Evolutionary conservation across 805 yeast species (phyloP), one percentile per base, ranked within the genome.

Genomic region (Cyberlindnera galapagoensis): DNA sequence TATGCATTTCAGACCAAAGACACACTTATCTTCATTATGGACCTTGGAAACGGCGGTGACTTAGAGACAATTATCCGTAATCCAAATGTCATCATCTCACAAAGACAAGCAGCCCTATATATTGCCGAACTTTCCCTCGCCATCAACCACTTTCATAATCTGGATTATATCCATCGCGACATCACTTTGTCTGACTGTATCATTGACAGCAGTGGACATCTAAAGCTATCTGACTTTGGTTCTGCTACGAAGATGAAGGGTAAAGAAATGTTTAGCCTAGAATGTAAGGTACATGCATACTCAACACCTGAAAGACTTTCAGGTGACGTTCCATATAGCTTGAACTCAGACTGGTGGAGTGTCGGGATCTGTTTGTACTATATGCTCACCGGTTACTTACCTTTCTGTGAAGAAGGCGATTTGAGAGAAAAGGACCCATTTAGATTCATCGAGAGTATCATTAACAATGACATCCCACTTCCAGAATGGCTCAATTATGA

Each of bases 311-410:
- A 86, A 53, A 80, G 86, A 10, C 60, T 87, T 21, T 71, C 67
- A 35, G 95, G 95, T n/a, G 71, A 77, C 44, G 70, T n/a, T n/a
- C n/a, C 73, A 13, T 87, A 86, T 54, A 85, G 81, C 42, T 80
- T 73, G 33, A 69, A 75, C 28, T 92, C 87, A 24, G 96, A 86
- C 52, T 85, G 95, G 90, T 86, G 95, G 87, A 82, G 94, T 0
- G 60, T 86, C 24, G 96, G 95, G 0, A 79, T 92, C n/a, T 76
- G 87, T 27, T 60, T 78, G 26, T 82, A 62, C 46, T 95, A 87
- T 52, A 67, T 86, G 68, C 59, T 87, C 29, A 73, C 83, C 1
- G 95, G 95, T 0, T 66, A 74, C 30, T 87, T 94, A 0, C 95
- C 95, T 1, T 86, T 81, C 54, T n/a, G n/a, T n/a, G n/a, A n/a